A percentile compares a stretch with the other conserved stretches of the same genome.
These are phyloP conservation scores for Yamadazyma taylorii DNA, from an alignment of 1,139 yeast species.

Conservation along the genomic window DNA sequence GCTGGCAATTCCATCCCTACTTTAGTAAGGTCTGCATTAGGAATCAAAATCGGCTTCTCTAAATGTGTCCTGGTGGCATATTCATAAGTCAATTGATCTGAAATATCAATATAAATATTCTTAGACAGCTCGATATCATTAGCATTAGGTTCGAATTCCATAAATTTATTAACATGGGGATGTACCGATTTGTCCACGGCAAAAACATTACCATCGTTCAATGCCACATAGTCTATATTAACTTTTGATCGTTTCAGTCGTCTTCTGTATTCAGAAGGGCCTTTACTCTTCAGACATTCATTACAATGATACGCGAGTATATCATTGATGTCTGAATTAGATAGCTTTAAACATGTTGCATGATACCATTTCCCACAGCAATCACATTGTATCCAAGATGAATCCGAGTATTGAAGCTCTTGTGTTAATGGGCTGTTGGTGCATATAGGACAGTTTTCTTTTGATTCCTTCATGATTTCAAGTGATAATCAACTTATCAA, in stretches of 20 bases:
- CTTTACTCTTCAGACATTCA: constrained; percentile 43
- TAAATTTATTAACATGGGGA: constrained; percentile 55
- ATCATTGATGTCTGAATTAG: constrained; percentile 33
- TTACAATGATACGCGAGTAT: constrained; percentile 59
- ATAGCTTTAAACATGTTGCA: constrained; percentile 45
- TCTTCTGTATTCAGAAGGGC: constrained; percentile 56
- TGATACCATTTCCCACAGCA: constrained; percentile 66
- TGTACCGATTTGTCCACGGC: constrained; percentile 60
- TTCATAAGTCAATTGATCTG: constrained; percentile 32
- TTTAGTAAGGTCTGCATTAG: constrained; percentile 11
- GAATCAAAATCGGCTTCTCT: constrained; percentile 32
- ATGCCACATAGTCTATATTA: constrained; percentile 73
- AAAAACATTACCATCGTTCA: constrained; percentile 69
- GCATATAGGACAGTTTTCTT: constrained; percentile 22
- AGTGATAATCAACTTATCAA: not conserved
- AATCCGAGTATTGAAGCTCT: constrained; percentile 8
- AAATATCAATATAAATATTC: constrained; percentile 17
- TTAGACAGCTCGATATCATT: constrained; percentile 7
- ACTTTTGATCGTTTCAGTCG: constrained; percentile 55
- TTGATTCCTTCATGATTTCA: constrained; percentile 4
- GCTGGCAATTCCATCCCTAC: constrained; percentile 44
- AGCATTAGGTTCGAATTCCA: constrained; percentile 21
- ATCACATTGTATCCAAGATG: constrained; percentile 62
- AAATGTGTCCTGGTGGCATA: constrained; percentile 30
- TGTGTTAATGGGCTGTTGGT: constrained; percentile 7